phyloP scores from a whole-genome alignment of 2,329 filamentous ascomycete genomes.

The Fusarium virguliforme region DNA sequence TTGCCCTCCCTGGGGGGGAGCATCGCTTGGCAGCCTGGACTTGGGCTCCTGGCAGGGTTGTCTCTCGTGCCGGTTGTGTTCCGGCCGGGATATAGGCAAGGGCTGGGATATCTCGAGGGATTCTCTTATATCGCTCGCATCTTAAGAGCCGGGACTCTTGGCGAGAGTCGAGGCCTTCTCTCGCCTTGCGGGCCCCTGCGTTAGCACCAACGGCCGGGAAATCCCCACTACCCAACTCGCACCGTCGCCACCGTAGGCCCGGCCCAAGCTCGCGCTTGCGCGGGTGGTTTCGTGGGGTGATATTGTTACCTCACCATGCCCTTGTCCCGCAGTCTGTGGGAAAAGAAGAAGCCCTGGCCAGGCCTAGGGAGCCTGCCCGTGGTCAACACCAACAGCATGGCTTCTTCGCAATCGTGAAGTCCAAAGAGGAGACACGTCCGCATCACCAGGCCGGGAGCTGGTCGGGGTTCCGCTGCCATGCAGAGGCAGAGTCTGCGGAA shows the following conservation, averaged over 20 bases:
- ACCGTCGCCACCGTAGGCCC: conserved; percentile 49
- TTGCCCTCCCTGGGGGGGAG: conserved; percentile 21
- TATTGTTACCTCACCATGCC: conserved; percentile 47
- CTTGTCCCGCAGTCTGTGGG: conserved; percentile 34
- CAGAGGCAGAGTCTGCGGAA: conserved; percentile 19
- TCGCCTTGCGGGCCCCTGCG: conserved; percentile 44
- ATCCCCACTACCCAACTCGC: conserved; percentile 44
- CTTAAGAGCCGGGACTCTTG: conserved; percentile 35
- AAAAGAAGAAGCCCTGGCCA: conserved; percentile 11
- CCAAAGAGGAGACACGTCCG: conserved; percentile 30
- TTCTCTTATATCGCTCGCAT: conserved; percentile 44
- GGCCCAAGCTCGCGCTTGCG: conserved; percentile 48
- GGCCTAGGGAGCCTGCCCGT: conserved; percentile 17
- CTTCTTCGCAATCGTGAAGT: conserved; percentile 26
- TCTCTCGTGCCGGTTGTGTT: conserved; percentile 34
- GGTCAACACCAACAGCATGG: conserved; percentile 24
- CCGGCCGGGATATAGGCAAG: conserved; percentile 37
- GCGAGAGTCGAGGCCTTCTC: conserved; percentile 35
- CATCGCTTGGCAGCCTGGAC: conserved; percentile 30
- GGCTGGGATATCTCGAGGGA: conserved; percentile 21
- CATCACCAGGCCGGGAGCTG: conserved; percentile 28
- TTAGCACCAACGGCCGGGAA: conserved; percentile 45
- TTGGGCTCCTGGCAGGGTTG: conserved; percentile 20
- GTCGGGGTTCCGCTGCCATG: conserved; percentile 22
- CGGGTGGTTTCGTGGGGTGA: conserved; percentile 50